Evolutionary conservation across 2,329 filamentous ascomycete genomes (phyloP).

Genomic region (Neofusicoccum cordaticola): DNA sequence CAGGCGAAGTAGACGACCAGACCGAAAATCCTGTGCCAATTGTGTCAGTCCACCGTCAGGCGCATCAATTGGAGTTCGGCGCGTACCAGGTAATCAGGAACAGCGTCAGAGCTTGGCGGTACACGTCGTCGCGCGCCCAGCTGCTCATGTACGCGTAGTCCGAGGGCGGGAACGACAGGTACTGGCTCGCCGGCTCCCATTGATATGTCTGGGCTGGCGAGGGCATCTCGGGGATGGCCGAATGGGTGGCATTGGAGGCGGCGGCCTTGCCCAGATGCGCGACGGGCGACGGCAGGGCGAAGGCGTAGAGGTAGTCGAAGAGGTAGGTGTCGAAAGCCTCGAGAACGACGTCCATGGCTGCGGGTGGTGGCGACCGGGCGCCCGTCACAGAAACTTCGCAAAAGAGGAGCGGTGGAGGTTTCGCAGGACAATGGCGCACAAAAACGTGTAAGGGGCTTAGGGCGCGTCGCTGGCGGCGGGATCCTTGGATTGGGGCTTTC

Average conservation of each 20-base stretch:
- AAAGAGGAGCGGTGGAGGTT: background rate
- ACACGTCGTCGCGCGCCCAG: slow-evolving; percentile 73
- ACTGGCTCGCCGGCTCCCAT: slow-evolving; percentile 70
- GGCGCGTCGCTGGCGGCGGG: background rate
- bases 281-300: slow-evolving; percentile 60
- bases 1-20: slow-evolving; percentile 80
- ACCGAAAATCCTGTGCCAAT: slow-evolving; percentile 72
- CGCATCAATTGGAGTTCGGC: slow-evolving; percentile 7
- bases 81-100: slow-evolving; percentile 82
- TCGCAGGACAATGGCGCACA: background rate
- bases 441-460: background rate
- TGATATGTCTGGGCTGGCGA: slow-evolving; percentile 50
- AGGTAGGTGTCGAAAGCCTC: slow-evolving; percentile 79
- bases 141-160: slow-evolving; percentile 76
- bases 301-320: slow-evolving; percentile 76
- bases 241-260: slow-evolving; percentile 56
- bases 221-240: slow-evolving; percentile 38
- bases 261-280: slow-evolving; percentile 23
- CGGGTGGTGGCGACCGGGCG: background rate
- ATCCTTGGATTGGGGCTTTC: background rate
- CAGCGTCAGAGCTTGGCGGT: slow-evolving; percentile 70
- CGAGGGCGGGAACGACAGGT: slow-evolving; percentile 67
- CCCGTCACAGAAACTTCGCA: background rate
- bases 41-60: background rate
- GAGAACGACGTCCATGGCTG: slow-evolving; percentile 85